phyloP scores from a whole-genome alignment of 2,329 filamentous ascomycete species.

The Chaetomiaceae sp. region DNA sequence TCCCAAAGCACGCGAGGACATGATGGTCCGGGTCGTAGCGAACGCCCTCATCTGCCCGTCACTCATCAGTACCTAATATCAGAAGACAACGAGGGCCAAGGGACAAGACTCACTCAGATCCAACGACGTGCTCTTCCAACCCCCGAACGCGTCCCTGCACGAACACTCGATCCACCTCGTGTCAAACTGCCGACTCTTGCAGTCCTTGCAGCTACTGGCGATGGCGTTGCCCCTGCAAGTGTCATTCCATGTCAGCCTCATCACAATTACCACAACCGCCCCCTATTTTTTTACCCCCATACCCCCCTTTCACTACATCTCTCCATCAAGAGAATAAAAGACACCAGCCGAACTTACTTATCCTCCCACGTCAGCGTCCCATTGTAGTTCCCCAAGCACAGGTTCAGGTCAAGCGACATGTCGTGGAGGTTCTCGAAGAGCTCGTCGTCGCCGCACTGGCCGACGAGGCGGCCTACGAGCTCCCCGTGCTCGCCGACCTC shows the following conservation, averaged over 20 bases:
- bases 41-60: neutral
- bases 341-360: neutral
- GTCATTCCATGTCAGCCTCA: too few species aligned
- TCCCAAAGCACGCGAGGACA: slow-evolving; percentile 1
- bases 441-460: neutral
- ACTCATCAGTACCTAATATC: neutral
- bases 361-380: neutral
- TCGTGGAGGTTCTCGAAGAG: neutral
- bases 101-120: neutral
- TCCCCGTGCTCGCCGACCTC: neutral
- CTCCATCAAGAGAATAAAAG: neutral
- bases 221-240: neutral
- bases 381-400: slow-evolving; percentile 1
- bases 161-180: neutral
- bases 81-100: neutral
- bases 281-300: too few species aligned
- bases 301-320: too few species aligned
- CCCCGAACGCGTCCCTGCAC: neutral
- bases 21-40: slow-evolving; percentile 4
- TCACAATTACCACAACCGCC: too few species aligned
- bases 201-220: neutral
- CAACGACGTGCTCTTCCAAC: neutral
- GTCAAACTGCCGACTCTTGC: neutral
- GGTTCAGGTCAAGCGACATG: slow-evolving; percentile 3
- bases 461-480: neutral